These are phyloP conservation scores for Peronospora destructor DNA, from an alignment of 352 stramenopile genomes.

Conservation along the genomic window DNA sequence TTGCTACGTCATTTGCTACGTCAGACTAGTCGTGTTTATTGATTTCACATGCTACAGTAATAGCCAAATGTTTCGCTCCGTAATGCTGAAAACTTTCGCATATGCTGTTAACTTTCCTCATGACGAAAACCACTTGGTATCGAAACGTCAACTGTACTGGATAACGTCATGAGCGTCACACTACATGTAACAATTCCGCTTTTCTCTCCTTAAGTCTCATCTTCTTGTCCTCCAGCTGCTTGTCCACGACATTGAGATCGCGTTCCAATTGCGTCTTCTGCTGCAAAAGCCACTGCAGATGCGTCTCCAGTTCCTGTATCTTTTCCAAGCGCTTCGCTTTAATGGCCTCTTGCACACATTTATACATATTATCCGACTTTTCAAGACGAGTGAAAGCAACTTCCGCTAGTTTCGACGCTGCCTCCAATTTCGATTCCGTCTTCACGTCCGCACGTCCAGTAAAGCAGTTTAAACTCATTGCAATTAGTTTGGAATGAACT, in stretches of 20 bases:
- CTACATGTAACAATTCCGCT: neutral
- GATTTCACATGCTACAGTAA: no score
- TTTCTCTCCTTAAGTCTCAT: slow-evolving; percentile 49
- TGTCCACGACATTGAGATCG: slow-evolving; percentile 40
- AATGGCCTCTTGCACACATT: slow-evolving; percentile 36
- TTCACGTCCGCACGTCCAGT: slow-evolving; percentile 42
- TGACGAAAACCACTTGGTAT: no score
- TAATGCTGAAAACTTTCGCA: no score
- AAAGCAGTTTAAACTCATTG: slow-evolving; percentile 68
- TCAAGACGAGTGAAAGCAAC: slow-evolving; percentile 49
- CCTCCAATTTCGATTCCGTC: slow-evolving; percentile 63
- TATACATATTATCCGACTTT: slow-evolving; percentile 42
- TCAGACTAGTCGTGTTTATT: no score
- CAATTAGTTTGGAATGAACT: neutral
- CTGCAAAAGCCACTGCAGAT: slow-evolving; percentile 50
- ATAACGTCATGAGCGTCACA: no score
- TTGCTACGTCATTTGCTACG: no score
- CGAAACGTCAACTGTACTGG: no score
- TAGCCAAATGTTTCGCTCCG: no score
- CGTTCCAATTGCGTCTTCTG: slow-evolving; percentile 42
- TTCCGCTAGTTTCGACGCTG: slow-evolving; percentile 57
- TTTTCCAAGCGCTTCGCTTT: slow-evolving; percentile 29
- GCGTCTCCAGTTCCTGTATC: slow-evolving; percentile 38
- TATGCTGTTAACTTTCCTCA: no score
- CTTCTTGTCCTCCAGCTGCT: slow-evolving; percentile 45